Evolutionary conservation across 352 stramenopile species (phyloP).

Genomic region (Globisporangium middletonii): DNA sequence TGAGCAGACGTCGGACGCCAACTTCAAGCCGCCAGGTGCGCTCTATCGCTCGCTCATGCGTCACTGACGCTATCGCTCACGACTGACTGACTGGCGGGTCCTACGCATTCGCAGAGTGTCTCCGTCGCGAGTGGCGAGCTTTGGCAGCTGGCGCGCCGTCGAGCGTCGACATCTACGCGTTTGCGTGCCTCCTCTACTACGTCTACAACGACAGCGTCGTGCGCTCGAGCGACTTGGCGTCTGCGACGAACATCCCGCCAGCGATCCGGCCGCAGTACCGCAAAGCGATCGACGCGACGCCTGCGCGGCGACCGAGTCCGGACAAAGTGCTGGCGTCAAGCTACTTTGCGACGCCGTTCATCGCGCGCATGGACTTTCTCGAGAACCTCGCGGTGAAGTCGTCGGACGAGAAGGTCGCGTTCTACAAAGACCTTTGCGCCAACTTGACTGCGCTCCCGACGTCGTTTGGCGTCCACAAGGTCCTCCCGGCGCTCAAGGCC

Average conservation of each 20-base stretch:
- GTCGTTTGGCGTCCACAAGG: slow-evolving; percentile 81
- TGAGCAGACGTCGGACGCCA: slow-evolving; percentile 81
- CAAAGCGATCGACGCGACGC: slow-evolving; percentile 77
- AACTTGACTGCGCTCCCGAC: slow-evolving; percentile 59
- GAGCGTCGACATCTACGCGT: slow-evolving; percentile 69
- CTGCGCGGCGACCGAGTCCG: slow-evolving; percentile 59
- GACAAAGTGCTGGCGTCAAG: slow-evolving; percentile 86
- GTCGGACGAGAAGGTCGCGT: slow-evolving; percentile 90
- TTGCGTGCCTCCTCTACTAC: slow-evolving; percentile 74
- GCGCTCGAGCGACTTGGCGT: slow-evolving; percentile 43
- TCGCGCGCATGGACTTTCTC: slow-evolving; percentile 91
- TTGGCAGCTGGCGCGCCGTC: slow-evolving; percentile 45
- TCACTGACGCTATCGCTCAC: background rate
- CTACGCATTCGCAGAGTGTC: slow-evolving; percentile 38
- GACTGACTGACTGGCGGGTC: slow-evolving; percentile 20
- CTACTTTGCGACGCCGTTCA: slow-evolving; percentile 91
- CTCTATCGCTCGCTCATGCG: background rate
- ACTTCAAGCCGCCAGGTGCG: slow-evolving; percentile 75
- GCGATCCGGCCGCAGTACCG: slow-evolving; percentile 63
- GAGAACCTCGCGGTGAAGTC: slow-evolving; percentile 93
- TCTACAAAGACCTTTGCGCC: slow-evolving; percentile 91
- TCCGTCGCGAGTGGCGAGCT: slow-evolving; percentile 71
- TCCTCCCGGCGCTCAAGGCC: slow-evolving; percentile 75
- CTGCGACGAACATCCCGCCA: slow-evolving; percentile 59
- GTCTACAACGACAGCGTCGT: slow-evolving; percentile 73